Conservation (phyloP, 371 early-diverging fungal genomes). For the Mortierella sp. region DNA sequence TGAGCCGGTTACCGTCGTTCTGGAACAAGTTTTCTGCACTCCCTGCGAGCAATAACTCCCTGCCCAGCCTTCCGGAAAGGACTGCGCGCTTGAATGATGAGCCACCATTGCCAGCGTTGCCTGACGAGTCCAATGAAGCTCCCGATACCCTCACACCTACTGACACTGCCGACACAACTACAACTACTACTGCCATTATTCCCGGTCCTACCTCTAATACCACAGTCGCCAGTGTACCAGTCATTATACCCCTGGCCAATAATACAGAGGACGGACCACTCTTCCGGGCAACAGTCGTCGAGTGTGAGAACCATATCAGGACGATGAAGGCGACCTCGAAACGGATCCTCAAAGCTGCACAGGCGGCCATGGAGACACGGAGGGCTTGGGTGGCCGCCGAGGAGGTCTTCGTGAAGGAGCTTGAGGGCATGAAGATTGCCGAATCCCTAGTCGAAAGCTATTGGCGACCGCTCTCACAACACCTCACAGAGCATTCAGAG, state of each 20-base stretch:
- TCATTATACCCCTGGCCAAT: slow-evolving; percentile 35
- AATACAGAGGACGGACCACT: slow-evolving; percentile 72
- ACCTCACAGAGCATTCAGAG: slow-evolving; percentile 56
- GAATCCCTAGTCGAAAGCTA: slow-evolving; percentile 59
- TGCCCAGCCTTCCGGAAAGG: slow-evolving; percentile 23
- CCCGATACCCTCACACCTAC: neutral
- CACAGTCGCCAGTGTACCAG: neutral
- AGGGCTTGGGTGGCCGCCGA: slow-evolving; percentile 58
- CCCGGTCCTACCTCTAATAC: neutral
- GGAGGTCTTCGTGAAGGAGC: slow-evolving; percentile 56
- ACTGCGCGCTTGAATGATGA: neutral
- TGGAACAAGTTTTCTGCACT: slow-evolving; percentile 35
- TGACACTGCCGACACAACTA: neutral
- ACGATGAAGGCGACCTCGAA: slow-evolving; percentile 63
- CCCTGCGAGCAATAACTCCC: slow-evolving; percentile 24
- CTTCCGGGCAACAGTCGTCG: slow-evolving; percentile 67
- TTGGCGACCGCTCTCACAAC: slow-evolving; percentile 52
- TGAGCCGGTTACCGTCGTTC: slow-evolving; percentile 25
- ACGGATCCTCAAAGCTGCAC: slow-evolving; percentile 62
- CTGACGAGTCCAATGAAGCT: neutral
- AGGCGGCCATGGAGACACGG: slow-evolving; percentile 58
- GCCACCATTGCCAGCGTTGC: neutral
- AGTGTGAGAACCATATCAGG: slow-evolving; percentile 64
- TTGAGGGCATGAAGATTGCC: slow-evolving; percentile 58
- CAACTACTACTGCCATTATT: neutral